A percentile compares a stretch with the other conserved stretches of the same genome.
phyloP scores from a whole-genome alignment of 345 rosid genomes.

The Gossypium anomalum region DNA sequence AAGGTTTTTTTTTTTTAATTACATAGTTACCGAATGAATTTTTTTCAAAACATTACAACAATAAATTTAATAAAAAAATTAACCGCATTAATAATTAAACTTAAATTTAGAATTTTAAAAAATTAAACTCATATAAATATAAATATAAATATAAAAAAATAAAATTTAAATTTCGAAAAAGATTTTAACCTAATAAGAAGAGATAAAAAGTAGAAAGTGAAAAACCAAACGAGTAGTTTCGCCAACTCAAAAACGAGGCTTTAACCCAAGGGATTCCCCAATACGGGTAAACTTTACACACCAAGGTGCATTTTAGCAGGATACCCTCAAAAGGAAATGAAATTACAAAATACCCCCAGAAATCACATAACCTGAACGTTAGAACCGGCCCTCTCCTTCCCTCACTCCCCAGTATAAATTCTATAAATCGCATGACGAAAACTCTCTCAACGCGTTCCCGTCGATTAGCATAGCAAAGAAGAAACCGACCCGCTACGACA shows the following conservation, averaged over 20 bases:
- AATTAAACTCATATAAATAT: no score
- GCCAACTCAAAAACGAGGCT: conserved; percentile 20
- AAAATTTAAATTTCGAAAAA: no score
- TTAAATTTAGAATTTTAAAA: no score
- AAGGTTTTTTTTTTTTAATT: no score
- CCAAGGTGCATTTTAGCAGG: conserved; percentile 25
- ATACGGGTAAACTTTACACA: neutral
- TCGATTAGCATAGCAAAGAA: conserved; percentile 28
- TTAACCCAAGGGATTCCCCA: conserved; percentile 22
- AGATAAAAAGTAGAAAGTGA: neutral
- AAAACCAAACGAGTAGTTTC: neutral
- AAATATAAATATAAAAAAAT: no score
- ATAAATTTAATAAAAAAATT: no score
- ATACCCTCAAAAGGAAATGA: neutral
- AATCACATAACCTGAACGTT: conserved; percentile 29
- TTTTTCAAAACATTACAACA: no score
- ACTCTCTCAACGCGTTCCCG: conserved; percentile 29
- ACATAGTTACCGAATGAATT: no score
- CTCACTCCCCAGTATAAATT: conserved; percentile 13
- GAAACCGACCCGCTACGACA: neutral
- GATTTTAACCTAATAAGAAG: neutral
- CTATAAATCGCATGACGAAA: conserved; percentile 12
- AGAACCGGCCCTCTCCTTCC: conserved; percentile 19
- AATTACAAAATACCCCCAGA: conserved; percentile 10
- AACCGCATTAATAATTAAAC: no score